Conservation (phyloP, 176 grass and related monocot genomes). For the Ensete ventricosum region DNA sequence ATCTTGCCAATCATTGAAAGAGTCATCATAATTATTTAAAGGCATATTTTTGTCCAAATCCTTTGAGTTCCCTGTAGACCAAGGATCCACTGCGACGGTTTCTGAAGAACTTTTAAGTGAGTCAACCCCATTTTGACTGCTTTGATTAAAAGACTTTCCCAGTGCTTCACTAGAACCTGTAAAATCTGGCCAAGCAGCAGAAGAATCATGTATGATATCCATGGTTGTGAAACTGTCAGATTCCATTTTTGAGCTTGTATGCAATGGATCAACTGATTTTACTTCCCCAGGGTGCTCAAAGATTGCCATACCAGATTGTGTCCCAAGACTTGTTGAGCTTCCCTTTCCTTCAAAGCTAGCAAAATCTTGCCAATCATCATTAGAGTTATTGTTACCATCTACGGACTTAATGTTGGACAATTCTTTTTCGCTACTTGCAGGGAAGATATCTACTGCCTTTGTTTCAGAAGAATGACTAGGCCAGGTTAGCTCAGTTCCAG, state of each 20-base stretch:
- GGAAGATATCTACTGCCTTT: conserved; percentile 30
- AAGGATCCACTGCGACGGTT: neutral
- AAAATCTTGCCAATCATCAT: conserved; percentile 61
- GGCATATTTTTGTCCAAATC: neutral
- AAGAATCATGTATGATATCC: conserved; percentile 38
- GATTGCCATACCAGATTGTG: neutral
- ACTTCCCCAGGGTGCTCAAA: conserved; percentile 25
- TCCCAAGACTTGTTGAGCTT: conserved; percentile 16
- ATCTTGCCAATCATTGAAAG: conserved; percentile 33
- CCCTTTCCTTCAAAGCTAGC: conserved; percentile 30
- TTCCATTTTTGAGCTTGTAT: conserved; percentile 19
- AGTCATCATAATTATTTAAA: conserved; percentile 4
- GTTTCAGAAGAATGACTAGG: conserved; percentile 34
- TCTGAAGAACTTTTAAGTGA: conserved; percentile 40
- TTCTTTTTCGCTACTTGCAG: conserved; percentile 33
- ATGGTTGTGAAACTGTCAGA: conserved; percentile 23
- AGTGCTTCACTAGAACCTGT: conserved; percentile 25
- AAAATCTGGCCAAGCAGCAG: conserved; percentile 57
- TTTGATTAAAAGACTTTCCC: conserved; percentile 3
- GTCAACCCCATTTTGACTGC: neutral
- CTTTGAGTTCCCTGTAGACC: neutral
- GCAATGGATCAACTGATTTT: conserved; percentile 30
- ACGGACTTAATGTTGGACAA: conserved; percentile 18
- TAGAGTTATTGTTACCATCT: conserved; percentile 19
- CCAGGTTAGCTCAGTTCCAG: conserved; percentile 14